Conservation (phyloP, 2,329 filamentous ascomycete species). For the Laburnicola sp. region DNA sequence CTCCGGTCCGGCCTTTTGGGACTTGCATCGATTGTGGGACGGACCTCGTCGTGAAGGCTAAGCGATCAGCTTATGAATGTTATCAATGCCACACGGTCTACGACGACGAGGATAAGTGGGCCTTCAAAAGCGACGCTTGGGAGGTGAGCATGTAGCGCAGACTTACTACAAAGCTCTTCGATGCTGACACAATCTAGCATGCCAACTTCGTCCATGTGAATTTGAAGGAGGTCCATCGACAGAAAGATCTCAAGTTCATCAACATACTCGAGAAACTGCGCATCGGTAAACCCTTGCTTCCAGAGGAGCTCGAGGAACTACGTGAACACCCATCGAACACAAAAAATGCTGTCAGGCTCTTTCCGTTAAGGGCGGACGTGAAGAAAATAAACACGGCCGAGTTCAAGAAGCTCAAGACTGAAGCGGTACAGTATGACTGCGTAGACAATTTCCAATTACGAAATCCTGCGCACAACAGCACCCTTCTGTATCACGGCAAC, state of each 20-base stretch:
- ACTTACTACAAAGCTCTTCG: too few species aligned
- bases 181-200: constrained; percentile 20
- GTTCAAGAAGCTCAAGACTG: constrained; percentile 35
- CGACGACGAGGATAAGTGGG: constrained; percentile 60
- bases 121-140: constrained; percentile 62
- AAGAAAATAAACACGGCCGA: constrained; percentile 38
- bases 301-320: constrained; percentile 47
- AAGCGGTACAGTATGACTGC: constrained; percentile 31
- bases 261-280: constrained; percentile 60
- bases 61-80: constrained; percentile 22
- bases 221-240: constrained; percentile 60
- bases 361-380: constrained; percentile 45
- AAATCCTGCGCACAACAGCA: constrained; percentile 31
- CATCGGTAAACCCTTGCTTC: constrained; percentile 48
- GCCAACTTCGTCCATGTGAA: constrained; percentile 59
- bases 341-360: constrained; percentile 51
- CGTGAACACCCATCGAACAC: constrained; percentile 52
- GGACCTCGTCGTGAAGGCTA: constrained; percentile 24
- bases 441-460: constrained; percentile 49
- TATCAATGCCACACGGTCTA: constrained; percentile 42
- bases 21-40: constrained; percentile 56
- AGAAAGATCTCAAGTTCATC: constrained; percentile 59
- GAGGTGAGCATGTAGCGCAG: constrained; percentile 11
- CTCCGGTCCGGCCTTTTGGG: constrained; percentile 61
- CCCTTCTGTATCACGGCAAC: constrained; percentile 19